phyloP scores from a whole-genome alignment of 306 rosid genomes.

The Cucurbita pepo region DNA sequence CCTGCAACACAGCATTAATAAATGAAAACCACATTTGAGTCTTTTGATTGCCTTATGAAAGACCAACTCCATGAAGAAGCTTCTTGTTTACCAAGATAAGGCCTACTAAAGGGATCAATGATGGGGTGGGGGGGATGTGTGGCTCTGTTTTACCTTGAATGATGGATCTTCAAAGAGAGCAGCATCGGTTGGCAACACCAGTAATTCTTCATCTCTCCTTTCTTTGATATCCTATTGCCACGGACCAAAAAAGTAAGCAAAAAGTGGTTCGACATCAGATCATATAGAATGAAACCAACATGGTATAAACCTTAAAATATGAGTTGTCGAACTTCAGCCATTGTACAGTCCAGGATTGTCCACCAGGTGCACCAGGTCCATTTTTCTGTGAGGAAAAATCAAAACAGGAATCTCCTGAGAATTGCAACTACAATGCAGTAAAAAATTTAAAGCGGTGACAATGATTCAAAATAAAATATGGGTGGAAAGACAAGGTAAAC shows the following conservation, averaged over 20 bases:
- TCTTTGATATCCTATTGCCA: conserved; percentile 67
- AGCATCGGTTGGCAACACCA: conserved; percentile 95
- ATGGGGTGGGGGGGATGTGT: background rate
- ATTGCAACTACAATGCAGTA: background rate
- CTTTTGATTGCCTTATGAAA: background rate
- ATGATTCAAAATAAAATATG: background rate
- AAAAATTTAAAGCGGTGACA: background rate
- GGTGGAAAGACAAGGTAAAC: background rate
- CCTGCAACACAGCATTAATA: conserved; percentile 23
- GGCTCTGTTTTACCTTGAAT: conserved; percentile 46
- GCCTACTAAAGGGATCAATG: background rate
- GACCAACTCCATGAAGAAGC: background rate
- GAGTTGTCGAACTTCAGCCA: conserved; percentile 97
- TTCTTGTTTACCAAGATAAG: background rate
- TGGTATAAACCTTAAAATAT: conserved; percentile 63
- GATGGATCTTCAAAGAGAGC: conserved; percentile 82
- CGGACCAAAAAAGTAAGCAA: conserved; percentile 15
- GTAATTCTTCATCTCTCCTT: conserved; percentile 68
- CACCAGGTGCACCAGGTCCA: conserved; percentile 98
- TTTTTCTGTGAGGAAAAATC: conserved; percentile 48
- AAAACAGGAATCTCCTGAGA: background rate
- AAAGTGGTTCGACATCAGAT: background rate
- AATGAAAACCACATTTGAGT: background rate
- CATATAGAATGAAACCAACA: background rate
- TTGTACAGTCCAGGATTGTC: conserved; percentile 89